Percentiles rank a stretch among this genome's conserved stretches.
phyloP scores from a whole-genome alignment of 1,284 basidiomycete genomes.

The Termitomyces sp. region DNA sequence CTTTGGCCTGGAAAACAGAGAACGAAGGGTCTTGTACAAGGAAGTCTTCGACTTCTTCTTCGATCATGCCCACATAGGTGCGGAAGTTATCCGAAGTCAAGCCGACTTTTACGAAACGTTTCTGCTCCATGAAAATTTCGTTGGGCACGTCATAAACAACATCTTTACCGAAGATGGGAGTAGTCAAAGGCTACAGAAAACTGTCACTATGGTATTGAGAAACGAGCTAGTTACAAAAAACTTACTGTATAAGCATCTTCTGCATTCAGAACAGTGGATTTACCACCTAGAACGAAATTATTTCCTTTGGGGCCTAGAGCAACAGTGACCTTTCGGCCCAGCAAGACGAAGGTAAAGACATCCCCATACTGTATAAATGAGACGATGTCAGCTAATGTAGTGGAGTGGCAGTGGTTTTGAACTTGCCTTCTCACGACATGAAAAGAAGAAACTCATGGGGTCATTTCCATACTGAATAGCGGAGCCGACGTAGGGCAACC shows the following conservation, averaged over 20 bases:
- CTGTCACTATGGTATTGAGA: slow-evolving; percentile 4
- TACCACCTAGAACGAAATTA: slow-evolving; percentile 93
- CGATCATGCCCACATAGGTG: slow-evolving; percentile 88
- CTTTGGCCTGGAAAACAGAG: slow-evolving; percentile 53
- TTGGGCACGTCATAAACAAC: slow-evolving; percentile 99
- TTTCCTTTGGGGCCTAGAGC: slow-evolving; percentile 91
- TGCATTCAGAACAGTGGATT: slow-evolving; percentile 87
- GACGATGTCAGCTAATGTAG: neutral
- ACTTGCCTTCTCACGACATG: slow-evolving; percentile 78
- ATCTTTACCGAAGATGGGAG: slow-evolving; percentile 93
- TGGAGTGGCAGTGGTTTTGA: neutral
- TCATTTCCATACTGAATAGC: slow-evolving; percentile 78
- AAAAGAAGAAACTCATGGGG: slow-evolving; percentile 77
- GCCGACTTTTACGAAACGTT: slow-evolving; percentile 95
- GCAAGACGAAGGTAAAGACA: slow-evolving; percentile 92
- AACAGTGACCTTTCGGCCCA: slow-evolving; percentile 89
- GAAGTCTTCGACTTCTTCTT: slow-evolving; percentile 76
- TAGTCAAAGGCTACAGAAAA: slow-evolving; percentile 69
- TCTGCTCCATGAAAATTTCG: slow-evolving; percentile 98
- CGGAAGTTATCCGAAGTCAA: slow-evolving; percentile 91
- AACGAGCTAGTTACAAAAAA: neutral
- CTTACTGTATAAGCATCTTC: slow-evolving; percentile 93
- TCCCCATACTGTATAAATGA: slow-evolving; percentile 48
- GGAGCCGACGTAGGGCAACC: slow-evolving; percentile 76
- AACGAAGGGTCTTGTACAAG: slow-evolving; percentile 61